Base-by-base conservation (phyloP, 768 basidiomycete genomes). In the Hygrocybe coccinea region DNA sequence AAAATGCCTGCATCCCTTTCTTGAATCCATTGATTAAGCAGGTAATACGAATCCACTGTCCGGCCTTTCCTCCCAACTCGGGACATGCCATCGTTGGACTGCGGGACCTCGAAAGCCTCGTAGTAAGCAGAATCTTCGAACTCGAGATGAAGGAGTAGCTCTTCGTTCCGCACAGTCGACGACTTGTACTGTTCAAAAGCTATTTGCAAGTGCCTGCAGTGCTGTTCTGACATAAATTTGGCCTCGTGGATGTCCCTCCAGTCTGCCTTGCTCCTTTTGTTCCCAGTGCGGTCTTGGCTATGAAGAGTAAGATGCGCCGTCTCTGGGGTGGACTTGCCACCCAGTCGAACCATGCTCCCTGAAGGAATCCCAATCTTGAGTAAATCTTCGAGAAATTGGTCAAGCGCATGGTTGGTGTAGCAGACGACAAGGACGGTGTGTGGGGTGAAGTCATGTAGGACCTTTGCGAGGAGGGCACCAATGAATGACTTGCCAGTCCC, bases 401-500 rank as follows among this genome's bases (percentile, higher is more conserved):
- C 86, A 0, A 89, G 76, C 0, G 87, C 86, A 44, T 89, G 87
- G 55, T 89, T 89, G 1, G 86, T 89, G 58, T 81, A 87, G 59
- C 85, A 87, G 15, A 86, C 82, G 1, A 87, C 84, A 3, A 88
- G 77, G 21, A 89, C 86, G 0, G 64, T 81, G 50, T 75, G 71
- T 0, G 60, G 15, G 0, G 79, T 79, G 52, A 67, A 66, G 12
- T 80, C 75, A 47, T 86, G 77, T 3, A 86, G 66, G 3, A 77
- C 69, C 60, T 86, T 87, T 0, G 84, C 84, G 0, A 87, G 67
- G 1, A 87, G 71, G 0, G 84, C 83, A 0, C 87, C 86, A 21
- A 88, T 82, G 62, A 86, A 86, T 0, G 85, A 86, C 55, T 89
- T 89, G 1, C 86, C 87, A 0, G 86, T 89, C 1, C 86, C 87